Percentiles rank a stretch among this genome's conserved stretches.
These are phyloP conservation scores for Mycena chlorophos DNA, from an alignment of 768 basidiomycete genomes.

Conservation along the genomic window DNA sequence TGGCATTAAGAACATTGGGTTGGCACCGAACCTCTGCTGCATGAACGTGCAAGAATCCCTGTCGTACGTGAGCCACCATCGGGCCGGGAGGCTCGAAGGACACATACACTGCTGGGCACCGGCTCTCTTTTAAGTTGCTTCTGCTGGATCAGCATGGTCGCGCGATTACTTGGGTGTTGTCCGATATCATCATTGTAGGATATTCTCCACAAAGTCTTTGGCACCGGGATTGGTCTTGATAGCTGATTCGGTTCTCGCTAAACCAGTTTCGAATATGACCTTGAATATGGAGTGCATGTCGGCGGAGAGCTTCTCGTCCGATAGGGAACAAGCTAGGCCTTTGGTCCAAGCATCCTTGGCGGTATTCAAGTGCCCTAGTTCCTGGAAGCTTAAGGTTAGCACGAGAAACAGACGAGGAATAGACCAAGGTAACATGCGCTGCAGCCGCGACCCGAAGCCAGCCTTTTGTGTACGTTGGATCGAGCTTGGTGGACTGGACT, in stretches of 20 bases:
- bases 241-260: not conserved
- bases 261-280: not conserved
- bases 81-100: not conserved
- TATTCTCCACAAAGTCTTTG: not conserved
- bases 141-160: not conserved
- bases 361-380: not conserved
- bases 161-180: not conserved
- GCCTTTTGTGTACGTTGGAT: conserved; percentile 43
- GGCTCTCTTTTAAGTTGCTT: not conserved
- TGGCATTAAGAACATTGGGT: not conserved
- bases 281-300: not conserved
- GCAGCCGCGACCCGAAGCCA: conserved; percentile 43
- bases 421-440: conserved; percentile 11
- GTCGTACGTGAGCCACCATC: not conserved
- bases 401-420: not conserved
- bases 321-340: not conserved
- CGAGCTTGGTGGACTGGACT: conserved; percentile 39
- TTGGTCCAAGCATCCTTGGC: not conserved
- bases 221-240: not conserved
- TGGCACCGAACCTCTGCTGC: not conserved
- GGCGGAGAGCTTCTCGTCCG: not conserved
- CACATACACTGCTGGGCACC: not conserved
- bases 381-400: not conserved
- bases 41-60: not conserved
- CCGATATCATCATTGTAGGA: not conserved